Conservation (phyloP, 2,329 filamentous ascomycete genomes). For the Stemphylium lycopersici region DNA sequence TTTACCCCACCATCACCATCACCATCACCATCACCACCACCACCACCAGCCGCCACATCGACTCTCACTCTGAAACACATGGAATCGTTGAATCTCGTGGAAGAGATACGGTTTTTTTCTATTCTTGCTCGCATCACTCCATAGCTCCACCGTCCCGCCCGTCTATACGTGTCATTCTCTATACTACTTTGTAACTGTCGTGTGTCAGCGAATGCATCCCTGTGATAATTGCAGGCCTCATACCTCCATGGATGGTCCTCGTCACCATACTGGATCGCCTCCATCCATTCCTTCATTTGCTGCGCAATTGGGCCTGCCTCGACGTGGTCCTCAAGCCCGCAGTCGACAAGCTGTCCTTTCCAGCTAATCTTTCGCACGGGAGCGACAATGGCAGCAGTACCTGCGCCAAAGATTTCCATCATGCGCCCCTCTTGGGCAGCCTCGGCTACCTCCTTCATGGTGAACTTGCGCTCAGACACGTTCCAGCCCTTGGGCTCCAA, state of each 20-base stretch:
- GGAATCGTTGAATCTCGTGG: background rate
- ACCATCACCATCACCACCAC: background rate
- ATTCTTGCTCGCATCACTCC: background rate
- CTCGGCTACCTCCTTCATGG: conserved; percentile 83
- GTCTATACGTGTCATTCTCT: conserved; percentile 1
- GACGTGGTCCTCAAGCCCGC: conserved; percentile 78
- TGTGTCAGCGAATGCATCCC: conserved; percentile 23
- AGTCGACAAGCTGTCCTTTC: conserved; percentile 80
- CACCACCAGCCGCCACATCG: background rate
- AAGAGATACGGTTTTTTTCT: background rate
- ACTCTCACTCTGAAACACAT: too few relatives aligned
- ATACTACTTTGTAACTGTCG: conserved; percentile 37
- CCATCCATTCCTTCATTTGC: conserved; percentile 96
- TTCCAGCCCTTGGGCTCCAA: conserved; percentile 87
- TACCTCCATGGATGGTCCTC: conserved; percentile 86
- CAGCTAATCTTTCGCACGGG: conserved; percentile 90
- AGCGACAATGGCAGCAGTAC: conserved; percentile 92
- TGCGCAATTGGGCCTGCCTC: conserved; percentile 87
- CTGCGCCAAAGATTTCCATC: conserved; percentile 90
- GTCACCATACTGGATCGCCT: conserved; percentile 92
- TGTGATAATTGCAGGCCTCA: conserved; percentile 27
- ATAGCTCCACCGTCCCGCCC: background rate
- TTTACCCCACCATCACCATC: conserved; percentile 14
- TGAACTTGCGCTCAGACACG: conserved; percentile 86
- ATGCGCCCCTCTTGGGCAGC: conserved; percentile 84